Base-by-base conservation (phyloP, 192 early-diverging fungal genomes). In the Mycoemilia scoparia region DNA sequence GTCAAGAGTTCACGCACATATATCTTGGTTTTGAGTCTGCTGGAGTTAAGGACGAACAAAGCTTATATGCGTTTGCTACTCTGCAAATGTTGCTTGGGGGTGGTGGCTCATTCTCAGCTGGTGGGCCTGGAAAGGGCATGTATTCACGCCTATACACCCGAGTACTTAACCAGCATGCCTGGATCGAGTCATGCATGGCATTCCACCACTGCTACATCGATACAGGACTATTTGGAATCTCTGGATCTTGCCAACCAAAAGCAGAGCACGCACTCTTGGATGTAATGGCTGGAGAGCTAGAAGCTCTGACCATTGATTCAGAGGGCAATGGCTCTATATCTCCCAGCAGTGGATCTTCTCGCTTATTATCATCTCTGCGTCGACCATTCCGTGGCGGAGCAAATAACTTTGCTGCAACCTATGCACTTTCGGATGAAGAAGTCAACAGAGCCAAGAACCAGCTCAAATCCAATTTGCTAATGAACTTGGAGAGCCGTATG, bases 61-160 rank as follows among this genome's bases (percentile, higher is more conserved):
- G 44, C 13, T 77, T 92, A 9, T 97, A 93, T 54, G 73, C 85
- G 6, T 67, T 95, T 35, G 84, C 93, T 6, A 84, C 80, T 10
- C 58, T 97, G 23, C 79, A 89, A 36, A 70, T 81, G 36, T 60
- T 97, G 21, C 68, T 97, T 51, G 93, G 93, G 16, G 93, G 93
- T 21, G 93, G 93, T 25, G 86, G 87, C 4, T 85, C 84, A 1
- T 97, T 97, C 50, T 85, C 81, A 8, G 93, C 93, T 0, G 93
- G 93, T 39, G 93, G 93, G 5, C 93, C 93, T 1, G 88, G 92
- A 3, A 93, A 97, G 61, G 93, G 93, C 34, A 93, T 97, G 88
- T 90, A 97, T 69, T 91, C 89, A 27, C 73, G 89, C 3, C 67
- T 97, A 20, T 97, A 90, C 51, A 92, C 84, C 8, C 78, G 86